These are phyloP conservation scores for Phytophthora lateralis DNA, from an alignment of 352 stramenopile species.

Conservation along the genomic window DNA sequence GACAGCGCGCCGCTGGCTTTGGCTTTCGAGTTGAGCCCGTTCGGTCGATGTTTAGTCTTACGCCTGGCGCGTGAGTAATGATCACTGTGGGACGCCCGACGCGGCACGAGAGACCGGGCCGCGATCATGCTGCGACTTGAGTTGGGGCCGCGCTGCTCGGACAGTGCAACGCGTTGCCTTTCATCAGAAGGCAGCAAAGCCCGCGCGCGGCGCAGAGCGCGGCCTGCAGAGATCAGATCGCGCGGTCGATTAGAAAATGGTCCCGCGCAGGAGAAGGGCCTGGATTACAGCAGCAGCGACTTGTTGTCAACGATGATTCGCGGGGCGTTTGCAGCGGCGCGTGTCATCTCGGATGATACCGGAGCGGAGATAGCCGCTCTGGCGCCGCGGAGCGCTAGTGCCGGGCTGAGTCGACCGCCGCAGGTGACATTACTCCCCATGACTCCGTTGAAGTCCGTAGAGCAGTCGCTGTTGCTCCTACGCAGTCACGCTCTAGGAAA, in stretches of 20 bases:
- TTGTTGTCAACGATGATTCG: constrained; percentile 8
- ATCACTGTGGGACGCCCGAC: constrained; percentile 27
- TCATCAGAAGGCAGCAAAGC: constrained; percentile 8
- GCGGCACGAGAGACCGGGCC: constrained; percentile 6
- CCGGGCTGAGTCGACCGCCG: constrained; percentile 6
- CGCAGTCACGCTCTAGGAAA: constrained; percentile 13
- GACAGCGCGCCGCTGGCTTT: constrained; percentile 28
- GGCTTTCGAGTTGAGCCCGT: constrained; percentile 14
- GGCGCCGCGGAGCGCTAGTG: constrained; percentile 14
- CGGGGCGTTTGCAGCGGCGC: neutral
- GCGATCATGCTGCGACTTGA: constrained; percentile 18
- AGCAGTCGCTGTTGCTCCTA: constrained; percentile 12
- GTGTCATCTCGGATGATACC: constrained; percentile 9
- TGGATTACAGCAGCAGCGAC: constrained; percentile 19
- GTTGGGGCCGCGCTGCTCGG: constrained; percentile 10
- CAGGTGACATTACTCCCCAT: constrained; percentile 25
- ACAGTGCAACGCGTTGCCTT: constrained; percentile 30
- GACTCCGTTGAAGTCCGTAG: constrained; percentile 21
- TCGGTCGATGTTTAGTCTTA: constrained; percentile 14
- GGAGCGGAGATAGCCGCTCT: neutral
- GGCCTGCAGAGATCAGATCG: constrained; percentile 25
- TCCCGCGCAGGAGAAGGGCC: constrained; percentile 21
- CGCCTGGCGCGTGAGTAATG: constrained; percentile 37
- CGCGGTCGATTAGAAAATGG: constrained; percentile 37
- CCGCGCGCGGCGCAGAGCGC: neutral